phyloP scores from a whole-genome alignment of 2,329 filamentous ascomycete genomes.

The Curvularia hawaiiensis region DNA sequence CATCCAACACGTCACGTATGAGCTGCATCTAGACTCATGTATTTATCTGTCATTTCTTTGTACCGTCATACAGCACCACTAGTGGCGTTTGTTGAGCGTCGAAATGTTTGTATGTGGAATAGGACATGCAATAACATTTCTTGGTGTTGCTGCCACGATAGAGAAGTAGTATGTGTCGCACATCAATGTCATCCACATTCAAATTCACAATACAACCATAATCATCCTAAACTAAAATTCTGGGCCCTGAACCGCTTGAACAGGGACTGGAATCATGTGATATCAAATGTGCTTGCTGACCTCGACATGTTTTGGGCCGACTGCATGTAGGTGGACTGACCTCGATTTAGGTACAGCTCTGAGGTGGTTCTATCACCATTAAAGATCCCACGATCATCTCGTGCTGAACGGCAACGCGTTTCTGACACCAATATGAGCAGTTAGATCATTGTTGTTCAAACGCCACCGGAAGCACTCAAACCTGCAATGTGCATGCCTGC shows the following conservation, averaged over 20 bases:
- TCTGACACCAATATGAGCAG: not conserved
- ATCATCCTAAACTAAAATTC: not conserved
- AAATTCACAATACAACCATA: not conserved
- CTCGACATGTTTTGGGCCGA: not conserved
- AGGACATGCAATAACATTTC: not conserved
- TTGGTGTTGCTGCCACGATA: not conserved
- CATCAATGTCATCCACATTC: not conserved
- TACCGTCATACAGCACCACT: not conserved
- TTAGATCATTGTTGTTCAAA: not conserved
- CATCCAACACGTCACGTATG: conserved; percentile 7
- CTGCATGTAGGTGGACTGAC: not conserved
- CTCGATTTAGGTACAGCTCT: not conserved
- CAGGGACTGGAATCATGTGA: not conserved
- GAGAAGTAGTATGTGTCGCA: not conserved
- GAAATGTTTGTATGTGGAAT: not conserved
- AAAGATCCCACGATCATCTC: not conserved
- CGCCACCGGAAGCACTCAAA: not conserved
- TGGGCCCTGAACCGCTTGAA: not conserved
- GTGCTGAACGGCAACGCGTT: not conserved
- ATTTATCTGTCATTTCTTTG: not conserved
- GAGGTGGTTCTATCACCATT: not conserved
- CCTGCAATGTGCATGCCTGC: not conserved
- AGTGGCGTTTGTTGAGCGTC: not conserved
- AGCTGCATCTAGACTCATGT: conserved; percentile 1
- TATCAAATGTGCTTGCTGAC: not conserved